Conservation (phyloP, 75 land plant genomes). For the Sequoiadendron giganteum region DNA sequence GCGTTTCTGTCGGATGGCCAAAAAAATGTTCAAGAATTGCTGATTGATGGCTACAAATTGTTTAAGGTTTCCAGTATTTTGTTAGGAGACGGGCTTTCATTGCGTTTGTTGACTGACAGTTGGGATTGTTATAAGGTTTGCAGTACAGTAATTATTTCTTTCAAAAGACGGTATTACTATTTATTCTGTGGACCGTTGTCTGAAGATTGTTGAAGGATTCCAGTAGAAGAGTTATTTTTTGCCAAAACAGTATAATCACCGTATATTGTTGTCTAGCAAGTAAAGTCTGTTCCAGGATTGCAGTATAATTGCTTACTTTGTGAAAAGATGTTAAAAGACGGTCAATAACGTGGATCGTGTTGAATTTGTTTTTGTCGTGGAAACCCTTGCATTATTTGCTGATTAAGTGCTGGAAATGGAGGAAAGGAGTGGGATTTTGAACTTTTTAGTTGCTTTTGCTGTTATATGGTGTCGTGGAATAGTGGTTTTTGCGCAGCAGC, state of each 20-base stretch:
- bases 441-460: background rate
- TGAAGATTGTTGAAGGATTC: background rate
- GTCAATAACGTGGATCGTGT: background rate
- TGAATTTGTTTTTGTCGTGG: background rate
- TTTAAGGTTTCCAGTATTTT: background rate
- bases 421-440: background rate
- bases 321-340: background rate
- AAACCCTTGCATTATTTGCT: background rate
- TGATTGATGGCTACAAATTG: background rate
- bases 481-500: background rate
- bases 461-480: background rate
- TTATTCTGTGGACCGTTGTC: background rate
- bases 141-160: too few species aligned
- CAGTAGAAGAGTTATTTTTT: background rate
- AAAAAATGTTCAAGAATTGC: background rate
- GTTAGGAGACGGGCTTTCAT: background rate
- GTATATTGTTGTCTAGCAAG: background rate
- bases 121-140: too few species aligned
- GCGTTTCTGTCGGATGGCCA: background rate
- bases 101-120: background rate
- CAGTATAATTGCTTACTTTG: background rate
- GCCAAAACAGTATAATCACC: background rate
- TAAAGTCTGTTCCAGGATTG: background rate
- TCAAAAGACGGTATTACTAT: background rate
- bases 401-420: background rate